phyloP scores from a whole-genome alignment of 1,284 basidiomycete species.

The Pseudozyma pruni region DNA sequence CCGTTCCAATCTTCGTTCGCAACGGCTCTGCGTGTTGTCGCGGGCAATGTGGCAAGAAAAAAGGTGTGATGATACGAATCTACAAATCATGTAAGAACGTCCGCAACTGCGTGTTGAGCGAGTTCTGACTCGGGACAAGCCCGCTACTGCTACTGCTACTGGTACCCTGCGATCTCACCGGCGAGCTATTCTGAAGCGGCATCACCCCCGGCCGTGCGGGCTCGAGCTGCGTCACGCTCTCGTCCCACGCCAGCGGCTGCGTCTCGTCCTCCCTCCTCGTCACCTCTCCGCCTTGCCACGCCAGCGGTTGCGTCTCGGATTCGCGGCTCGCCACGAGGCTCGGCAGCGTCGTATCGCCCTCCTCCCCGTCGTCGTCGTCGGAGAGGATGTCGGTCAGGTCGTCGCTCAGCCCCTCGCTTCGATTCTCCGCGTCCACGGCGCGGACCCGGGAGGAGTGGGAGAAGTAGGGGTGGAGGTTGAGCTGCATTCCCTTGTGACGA shows the following conservation, averaged over 20 bases:
- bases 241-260: slow-evolving; percentile 20
- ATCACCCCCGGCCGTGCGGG: not conserved
- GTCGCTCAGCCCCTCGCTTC: slow-evolving; percentile 10
- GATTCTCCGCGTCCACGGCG: not conserved
- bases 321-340: not conserved
- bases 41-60: not conserved
- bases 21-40: not conserved
- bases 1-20: too few relatives aligned
- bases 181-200: slow-evolving; percentile 2
- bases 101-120: slow-evolving; percentile 14
- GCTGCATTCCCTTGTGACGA: slow-evolving; percentile 21
- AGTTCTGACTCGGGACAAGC: slow-evolving; percentile 10
- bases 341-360: not conserved
- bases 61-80: not conserved
- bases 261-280: slow-evolving; percentile 11
- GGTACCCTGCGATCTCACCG: slow-evolving; percentile 2
- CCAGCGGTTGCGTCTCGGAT: slow-evolving; percentile 28
- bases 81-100: slow-evolving; percentile 21
- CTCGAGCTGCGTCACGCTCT: not conserved
- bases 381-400: slow-evolving; percentile 29
- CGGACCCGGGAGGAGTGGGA: not conserved
- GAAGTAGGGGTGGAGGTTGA: slow-evolving; percentile 15
- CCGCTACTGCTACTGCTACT: slow-evolving; percentile 5
- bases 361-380: slow-evolving; percentile 17
- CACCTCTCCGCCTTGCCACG: slow-evolving; percentile 20